Base-by-base conservation (phyloP, 306 rosid genomes). In the Senna tora region DNA sequence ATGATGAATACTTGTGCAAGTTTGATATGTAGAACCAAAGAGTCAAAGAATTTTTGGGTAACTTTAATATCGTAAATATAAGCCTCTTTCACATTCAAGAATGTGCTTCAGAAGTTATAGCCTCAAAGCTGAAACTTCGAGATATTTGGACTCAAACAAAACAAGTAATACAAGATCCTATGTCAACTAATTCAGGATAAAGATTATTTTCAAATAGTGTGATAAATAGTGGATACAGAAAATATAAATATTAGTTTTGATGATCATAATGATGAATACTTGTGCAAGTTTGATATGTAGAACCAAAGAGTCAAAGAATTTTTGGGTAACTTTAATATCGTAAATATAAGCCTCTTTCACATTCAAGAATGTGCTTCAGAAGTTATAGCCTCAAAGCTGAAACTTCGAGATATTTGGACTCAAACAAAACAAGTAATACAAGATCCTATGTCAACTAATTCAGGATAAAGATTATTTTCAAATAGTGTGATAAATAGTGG, bases 401-500 rank as follows among this genome's bases (percentile, higher is more conserved):
- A 55, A 55, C 17, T 55, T 25, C 19, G 1, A 56, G 8, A 28
- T 56, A 3, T 14, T 28, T 12, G 61, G 9, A 9, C 58, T 30
- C n/a, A 13, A 13, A 28, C 10, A 12, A 25, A 56, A 28, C 4
- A 28, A 30, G 16, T 32, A 56, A 21, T 17, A 14, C 8, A 47
- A 47, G 47, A 73, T 42, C 20, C 41, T 15, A 43, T 43, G 67
- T 56, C 61, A 61, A 69, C 36, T 42, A 8, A 64, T 53, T 25
- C 39, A 53, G 20, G 57, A 51, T 47, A 9, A 62, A 20, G 49
- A 41, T 14, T 7, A 21, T 45, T 54, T 36, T 43, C 15, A 41
- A 75, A 30, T 30, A 53, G 70, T 38, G 32, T 38, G 32, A 43
- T 41, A 77, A 25, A 5, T 64, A 55, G 15, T 68, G 60, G 68